phyloP scores from a whole-genome alignment of 495 filamentous ascomycete genomes.

The Neurospora sp. region DNA sequence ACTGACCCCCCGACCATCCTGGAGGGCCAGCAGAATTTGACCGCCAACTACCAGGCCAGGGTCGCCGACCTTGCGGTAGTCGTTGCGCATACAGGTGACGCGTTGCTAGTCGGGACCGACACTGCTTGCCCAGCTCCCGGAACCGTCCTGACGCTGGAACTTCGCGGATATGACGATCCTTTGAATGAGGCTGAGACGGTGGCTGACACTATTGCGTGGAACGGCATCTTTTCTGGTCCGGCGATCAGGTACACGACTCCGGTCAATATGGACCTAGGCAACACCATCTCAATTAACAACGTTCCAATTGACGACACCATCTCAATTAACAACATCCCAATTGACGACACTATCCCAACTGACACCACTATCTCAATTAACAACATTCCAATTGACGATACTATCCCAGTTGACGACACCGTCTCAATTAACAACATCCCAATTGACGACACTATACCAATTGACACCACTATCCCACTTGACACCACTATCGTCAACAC shows the following conservation, averaged over 20 bases:
- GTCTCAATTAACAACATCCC: too few species aligned
- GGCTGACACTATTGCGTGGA: background rate
- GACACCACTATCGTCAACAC: too few species aligned
- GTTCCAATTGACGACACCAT: too few species aligned
- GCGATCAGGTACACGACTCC: background rate
- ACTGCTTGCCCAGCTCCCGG: background rate
- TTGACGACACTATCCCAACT: too few species aligned
- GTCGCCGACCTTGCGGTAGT: background rate
- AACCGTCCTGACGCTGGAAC: background rate
- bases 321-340: too few species aligned
- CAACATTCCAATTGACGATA: background rate
- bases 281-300: too few species aligned
- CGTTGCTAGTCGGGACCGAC: background rate
- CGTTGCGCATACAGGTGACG: background rate
- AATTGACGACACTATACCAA: too few species aligned
- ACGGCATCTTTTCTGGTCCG: background rate
- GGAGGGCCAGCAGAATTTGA: accelerated
- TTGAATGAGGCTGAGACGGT: too few species aligned
- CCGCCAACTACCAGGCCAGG: background rate
- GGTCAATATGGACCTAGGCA: too few species aligned
- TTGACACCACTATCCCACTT: too few species aligned
- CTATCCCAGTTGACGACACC: background rate
- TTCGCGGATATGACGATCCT: background rate
- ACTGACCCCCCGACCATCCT: background rate
- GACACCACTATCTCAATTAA: too few species aligned